Conservation (phyloP, 163 green algal species). For the Volvox carteri region DNA sequence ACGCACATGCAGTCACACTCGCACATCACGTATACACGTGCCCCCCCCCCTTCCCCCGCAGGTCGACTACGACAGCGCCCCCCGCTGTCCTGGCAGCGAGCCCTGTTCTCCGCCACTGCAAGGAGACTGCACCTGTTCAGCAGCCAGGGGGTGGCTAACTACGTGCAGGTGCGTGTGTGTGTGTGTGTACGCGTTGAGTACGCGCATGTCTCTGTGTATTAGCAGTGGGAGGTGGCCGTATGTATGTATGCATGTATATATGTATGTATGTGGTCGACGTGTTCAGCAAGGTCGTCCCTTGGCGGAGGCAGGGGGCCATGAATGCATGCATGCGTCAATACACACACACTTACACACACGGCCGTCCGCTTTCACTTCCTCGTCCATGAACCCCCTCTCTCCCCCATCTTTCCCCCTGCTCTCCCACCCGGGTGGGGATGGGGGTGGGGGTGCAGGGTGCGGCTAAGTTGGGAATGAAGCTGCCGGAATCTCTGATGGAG, state of each 20-base stretch:
- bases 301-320: neutral
- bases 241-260: neutral
- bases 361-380: neutral
- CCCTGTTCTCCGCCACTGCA: conserved; percentile 10
- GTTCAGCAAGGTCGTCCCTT: neutral
- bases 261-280: neutral
- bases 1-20: too few species aligned
- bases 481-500: conserved; percentile 12
- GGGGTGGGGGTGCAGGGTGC: conserved; percentile 20
- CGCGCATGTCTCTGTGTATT: neutral
- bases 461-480: conserved; percentile 13
- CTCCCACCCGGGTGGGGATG: too few species aligned
- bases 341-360: neutral
- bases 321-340: neutral
- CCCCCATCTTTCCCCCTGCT: too few species aligned
- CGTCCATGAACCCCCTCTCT: neutral
- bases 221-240: neutral
- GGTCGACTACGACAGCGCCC: conserved; percentile 36
- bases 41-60: neutral
- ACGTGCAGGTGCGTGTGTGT: neutral
- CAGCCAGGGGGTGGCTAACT: neutral
- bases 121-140: conserved; percentile 35
- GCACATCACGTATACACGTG: too few species aligned
- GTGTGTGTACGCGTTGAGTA: neutral
- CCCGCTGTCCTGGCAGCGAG: conserved; percentile 22